Evolutionary conservation across 192 early-diverging fungal species (phyloP).

Genomic region (Podila epicladia): DNA sequence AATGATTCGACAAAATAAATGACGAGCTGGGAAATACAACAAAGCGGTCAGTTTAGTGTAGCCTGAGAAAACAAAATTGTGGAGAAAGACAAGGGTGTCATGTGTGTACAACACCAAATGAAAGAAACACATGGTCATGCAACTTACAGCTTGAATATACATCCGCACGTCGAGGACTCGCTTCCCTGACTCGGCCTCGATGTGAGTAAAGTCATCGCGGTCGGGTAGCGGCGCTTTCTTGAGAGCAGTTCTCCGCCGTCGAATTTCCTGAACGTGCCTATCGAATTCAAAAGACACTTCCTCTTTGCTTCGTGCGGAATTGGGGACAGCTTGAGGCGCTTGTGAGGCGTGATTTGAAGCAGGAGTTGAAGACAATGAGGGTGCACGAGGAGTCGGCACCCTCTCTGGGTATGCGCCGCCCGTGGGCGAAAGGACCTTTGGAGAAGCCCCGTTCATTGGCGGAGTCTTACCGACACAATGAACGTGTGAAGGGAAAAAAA

Average conservation of each 20-base stretch:
- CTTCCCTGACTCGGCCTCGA: slow-evolving; percentile 38
- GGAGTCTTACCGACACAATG: slow-evolving; percentile 9
- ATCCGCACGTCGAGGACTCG: slow-evolving; percentile 23
- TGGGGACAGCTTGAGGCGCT: background rate
- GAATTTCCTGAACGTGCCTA: slow-evolving; percentile 48
- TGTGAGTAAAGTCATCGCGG: slow-evolving; percentile 24
- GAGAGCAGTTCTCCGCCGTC: slow-evolving; percentile 22
- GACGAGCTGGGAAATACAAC: slow-evolving; percentile 10
- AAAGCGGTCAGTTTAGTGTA: background rate
- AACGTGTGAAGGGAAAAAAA: background rate
- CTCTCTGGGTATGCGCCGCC: slow-evolving; percentile 13
- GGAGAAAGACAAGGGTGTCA: background rate
- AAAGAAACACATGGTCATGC: slow-evolving; percentile 5
- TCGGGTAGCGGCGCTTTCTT: slow-evolving; percentile 24
- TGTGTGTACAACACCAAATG: background rate
- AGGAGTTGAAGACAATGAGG: background rate
- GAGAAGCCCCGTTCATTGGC: background rate
- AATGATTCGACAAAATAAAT: slow-evolving; percentile 39
- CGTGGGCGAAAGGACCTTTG: background rate
- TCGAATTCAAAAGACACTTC: slow-evolving; percentile 47
- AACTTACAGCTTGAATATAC: slow-evolving; percentile 38
- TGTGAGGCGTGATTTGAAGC: background rate
- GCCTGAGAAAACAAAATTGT: background rate
- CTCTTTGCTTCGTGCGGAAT: slow-evolving; percentile 13
- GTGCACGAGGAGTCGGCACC: background rate